Conservation (phyloP, 2,329 filamentous ascomycete genomes). For the Pezicula rhizophila region DNA sequence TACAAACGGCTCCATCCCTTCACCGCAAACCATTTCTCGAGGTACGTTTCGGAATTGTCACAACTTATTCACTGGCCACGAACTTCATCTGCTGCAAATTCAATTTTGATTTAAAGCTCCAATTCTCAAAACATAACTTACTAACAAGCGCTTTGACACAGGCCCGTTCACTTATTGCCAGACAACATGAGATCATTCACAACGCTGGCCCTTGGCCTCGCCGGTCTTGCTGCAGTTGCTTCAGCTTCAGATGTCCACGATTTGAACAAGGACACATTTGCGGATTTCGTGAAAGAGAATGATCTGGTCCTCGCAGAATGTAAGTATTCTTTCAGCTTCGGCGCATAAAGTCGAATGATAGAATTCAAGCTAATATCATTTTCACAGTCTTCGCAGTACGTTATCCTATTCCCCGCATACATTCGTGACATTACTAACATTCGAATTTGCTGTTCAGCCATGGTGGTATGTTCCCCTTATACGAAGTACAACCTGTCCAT, state of each 20-base stretch:
- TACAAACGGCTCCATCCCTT: no score
- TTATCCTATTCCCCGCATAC: slow-evolving; percentile 42
- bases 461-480: slow-evolving; percentile 27
- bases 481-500: slow-evolving; percentile 12
- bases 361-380: slow-evolving; percentile 12
- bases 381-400: slow-evolving; percentile 81
- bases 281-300: slow-evolving; percentile 77
- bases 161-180: slow-evolving; percentile 5
- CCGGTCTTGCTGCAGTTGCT: slow-evolving; percentile 42
- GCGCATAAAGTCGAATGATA: slow-evolving; percentile 1
- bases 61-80: no score
- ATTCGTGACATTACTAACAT: slow-evolving; percentile 19
- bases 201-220: slow-evolving; percentile 25
- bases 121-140: slow-evolving; percentile 1
- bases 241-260: slow-evolving; percentile 76
- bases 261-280: slow-evolving; percentile 81
- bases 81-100: neutral
- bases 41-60: no score
- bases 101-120: neutral
- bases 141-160: slow-evolving; percentile 6
- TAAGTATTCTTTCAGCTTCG: slow-evolving; percentile 40
- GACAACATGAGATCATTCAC: slow-evolving; percentile 26
- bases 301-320: slow-evolving; percentile 91
- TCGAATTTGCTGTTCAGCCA: slow-evolving; percentile 20
- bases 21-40: no score